Evolutionary conservation across 768 basidiomycete species (phyloP), one percentile per base, ranked within the genome.

Genomic region (Lyophyllum semitale): DNA sequence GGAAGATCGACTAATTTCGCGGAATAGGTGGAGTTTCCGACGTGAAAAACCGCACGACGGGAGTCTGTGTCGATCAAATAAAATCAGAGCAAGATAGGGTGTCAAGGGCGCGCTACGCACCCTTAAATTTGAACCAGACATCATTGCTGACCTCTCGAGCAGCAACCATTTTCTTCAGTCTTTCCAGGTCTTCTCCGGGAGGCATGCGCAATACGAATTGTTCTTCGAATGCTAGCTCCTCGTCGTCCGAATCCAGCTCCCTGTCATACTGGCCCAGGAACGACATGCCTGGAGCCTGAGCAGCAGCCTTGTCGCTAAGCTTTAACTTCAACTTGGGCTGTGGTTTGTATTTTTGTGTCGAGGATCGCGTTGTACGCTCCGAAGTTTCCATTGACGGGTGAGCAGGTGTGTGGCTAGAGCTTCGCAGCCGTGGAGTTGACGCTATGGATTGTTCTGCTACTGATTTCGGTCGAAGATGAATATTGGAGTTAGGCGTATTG

Each of bases 91-190:
- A 51, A 40, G 35, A 60, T 20, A 22, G 25, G 23, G 42, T 45
- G 40, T 47, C 20, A 33, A 33, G 30, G 53, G 42, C 2, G 26
- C 23, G 33, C 51, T 50, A 56, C 66, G 54, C 64, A 93, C 95
- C 95, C 75, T 97, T 93, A 70, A 99, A 98, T 73, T 96, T 97
- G 82, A 99, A 95, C 91, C 94, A 98, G 12, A 91, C 85, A 62
- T 95, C 95, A 63, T 87, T 86, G 12, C 82, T 67, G 6, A 93
- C 76, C 66, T 95, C 93, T 58, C 93, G 81, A 47, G 85, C 73
- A 48, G 84, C 81, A 30, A 95, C 85, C 82, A 91, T 88, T 76
- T 93, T 92, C 69, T 84, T 83, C 56, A 96, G 65, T 63, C 77
- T 85, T 35, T 93, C 89, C 53, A 84, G 84, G 60, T 93, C 91